Conservation (phyloP, 768 basidiomycete species). For the Termitomyces eurrhizus region DNA sequence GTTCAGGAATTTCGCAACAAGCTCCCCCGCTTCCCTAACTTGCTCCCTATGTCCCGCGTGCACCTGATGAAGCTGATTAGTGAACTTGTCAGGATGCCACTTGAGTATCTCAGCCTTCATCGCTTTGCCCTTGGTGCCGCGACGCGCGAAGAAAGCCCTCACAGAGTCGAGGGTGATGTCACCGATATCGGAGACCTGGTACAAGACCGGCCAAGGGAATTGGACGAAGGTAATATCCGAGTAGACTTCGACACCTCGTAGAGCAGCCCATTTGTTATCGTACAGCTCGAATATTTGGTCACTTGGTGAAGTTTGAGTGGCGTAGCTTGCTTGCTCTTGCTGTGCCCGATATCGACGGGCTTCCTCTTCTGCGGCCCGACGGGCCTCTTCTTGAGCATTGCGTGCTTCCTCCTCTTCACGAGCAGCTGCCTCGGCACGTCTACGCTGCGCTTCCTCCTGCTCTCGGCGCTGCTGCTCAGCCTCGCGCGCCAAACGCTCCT, state of each 20-base stretch:
- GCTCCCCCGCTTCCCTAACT: constrained; percentile 33
- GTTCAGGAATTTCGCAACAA: constrained; percentile 38
- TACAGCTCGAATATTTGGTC: constrained; percentile 10
- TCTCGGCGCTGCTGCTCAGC: constrained; percentile 3
- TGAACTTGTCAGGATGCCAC: constrained; percentile 57
- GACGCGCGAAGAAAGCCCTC: constrained; percentile 35
- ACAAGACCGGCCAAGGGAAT: constrained; percentile 12
- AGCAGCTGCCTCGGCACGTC: background rate
- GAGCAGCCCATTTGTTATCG: constrained; percentile 13
- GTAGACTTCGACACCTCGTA: background rate
- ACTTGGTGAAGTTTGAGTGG: background rate
- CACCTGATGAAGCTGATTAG: constrained; percentile 31
- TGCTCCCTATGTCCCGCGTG: constrained; percentile 24
- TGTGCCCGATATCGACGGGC: background rate
- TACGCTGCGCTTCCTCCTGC: constrained; percentile 6
- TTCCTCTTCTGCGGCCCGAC: constrained; percentile 3
- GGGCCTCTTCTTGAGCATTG: constrained; percentile 1
- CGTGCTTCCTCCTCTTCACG: constrained; percentile 8
- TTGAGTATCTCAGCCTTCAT: constrained; percentile 43
- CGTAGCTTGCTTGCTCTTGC: constrained; percentile 2
- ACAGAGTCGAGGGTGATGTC: constrained; percentile 34
- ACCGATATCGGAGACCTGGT: constrained; percentile 11
- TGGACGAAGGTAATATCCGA: constrained; percentile 3
- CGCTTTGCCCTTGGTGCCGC: constrained; percentile 28
- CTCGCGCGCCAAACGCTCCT: background rate